Evolutionary conservation across 306 rosid species (phyloP).

Genomic region (Lupinus albus): DNA sequence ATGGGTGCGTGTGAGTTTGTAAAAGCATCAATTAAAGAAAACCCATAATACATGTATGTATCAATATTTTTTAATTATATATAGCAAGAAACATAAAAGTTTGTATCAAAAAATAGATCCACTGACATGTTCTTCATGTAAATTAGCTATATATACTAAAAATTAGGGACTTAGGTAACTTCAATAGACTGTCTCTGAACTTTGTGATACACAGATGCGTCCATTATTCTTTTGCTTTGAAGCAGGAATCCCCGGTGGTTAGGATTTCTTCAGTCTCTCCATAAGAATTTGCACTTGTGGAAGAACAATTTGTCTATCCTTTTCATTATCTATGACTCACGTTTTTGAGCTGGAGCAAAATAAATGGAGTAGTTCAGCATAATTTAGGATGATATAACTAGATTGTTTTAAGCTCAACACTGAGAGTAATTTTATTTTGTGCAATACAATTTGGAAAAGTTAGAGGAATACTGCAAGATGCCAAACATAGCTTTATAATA

Average conservation of each 20-base stretch:
- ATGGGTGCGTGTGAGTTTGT: neutral
- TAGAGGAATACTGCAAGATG: neutral
- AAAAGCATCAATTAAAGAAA: neutral
- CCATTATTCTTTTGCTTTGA: slow-evolving; percentile 15
- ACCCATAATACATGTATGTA: neutral
- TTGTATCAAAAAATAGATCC: neutral
- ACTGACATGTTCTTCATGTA: neutral
- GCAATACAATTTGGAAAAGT: neutral
- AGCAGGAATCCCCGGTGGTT: slow-evolving; percentile 3
- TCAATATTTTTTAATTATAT: neutral
- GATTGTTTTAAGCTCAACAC: slow-evolving; percentile 7
- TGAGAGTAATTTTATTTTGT: slow-evolving; percentile 13
- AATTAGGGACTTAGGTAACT: neutral
- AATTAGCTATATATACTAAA: slow-evolving; percentile 7
- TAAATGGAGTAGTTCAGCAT: slow-evolving; percentile 5
- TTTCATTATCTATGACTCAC: neutral
- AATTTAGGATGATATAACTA: slow-evolving; percentile 1
- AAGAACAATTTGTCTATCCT: neutral
- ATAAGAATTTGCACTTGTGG: neutral
- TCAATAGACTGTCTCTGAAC: slow-evolving; percentile 2
- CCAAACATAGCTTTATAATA: neutral
- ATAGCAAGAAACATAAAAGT: neutral
- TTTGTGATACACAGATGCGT: slow-evolving; percentile 7
- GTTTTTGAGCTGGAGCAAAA: slow-evolving; percentile 9
- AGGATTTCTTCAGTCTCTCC: slow-evolving; percentile 7